Evolutionary conservation across 73 alveolate genomes (phyloP), one percentile per base, ranked within the genome.

Genomic region (Effrenium voratum): DNA sequence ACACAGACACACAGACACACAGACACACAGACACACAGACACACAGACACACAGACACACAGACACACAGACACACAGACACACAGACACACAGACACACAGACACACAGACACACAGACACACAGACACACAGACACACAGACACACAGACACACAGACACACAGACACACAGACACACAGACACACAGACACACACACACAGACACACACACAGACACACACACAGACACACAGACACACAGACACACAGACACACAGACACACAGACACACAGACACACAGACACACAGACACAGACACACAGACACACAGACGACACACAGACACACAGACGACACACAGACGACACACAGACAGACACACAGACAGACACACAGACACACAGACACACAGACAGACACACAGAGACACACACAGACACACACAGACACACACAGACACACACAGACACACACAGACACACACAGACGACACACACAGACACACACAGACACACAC

Each of bases 121-220:
- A 66, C 80, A 66, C 40, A 66, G 80, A 66, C 40, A 66, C 80
- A 66, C 40, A 66, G 80, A 66, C 40, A 66, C 80, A 66, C 40
- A 66, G 80, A 66, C 40, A 66, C 80, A 66, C 40, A 66, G 80
- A 66, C 40, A 66, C 80, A 66, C 40, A 66, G 80, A 66, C 40
- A 66, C 80, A 66, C 40, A 66, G 80, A 66, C 40, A 66, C 80
- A 66, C 80, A 66, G 80, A 66, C 40, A 28, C 80, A 66, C 80
- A 66, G 80, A 66, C 40, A 66, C 80, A 66, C 40, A n/a, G 44
- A 66, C 40, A n/a, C 80, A 66, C 40, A 66, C 40, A 66, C 40
- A 66, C 80, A 66, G 10, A 66, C 40, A 66, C 40, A 66, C 80
- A 66, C 40, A 66, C 40, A 66, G 10, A 66, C 80, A 66, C 40